Evolutionary conservation across 768 basidiomycete species (phyloP).

Genomic region (Atractiella rhizophila): DNA sequence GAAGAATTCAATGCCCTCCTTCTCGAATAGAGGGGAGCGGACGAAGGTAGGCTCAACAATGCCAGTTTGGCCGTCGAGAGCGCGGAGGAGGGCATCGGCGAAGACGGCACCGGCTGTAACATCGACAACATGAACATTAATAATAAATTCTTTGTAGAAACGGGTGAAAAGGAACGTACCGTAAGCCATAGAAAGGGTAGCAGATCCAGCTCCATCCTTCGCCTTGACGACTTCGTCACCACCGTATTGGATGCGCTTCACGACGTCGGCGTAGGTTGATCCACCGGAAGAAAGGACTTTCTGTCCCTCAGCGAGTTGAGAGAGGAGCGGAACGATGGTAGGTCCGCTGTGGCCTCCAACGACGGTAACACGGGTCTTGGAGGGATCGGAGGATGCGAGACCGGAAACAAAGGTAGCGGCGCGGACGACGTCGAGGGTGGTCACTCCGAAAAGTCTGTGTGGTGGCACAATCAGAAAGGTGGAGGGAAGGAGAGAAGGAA

Average conservation of each 20-base stretch:
- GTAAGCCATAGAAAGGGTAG: conserved; percentile 54
- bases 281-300: conserved; percentile 32
- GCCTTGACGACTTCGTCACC: conserved; percentile 98
- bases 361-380: conserved; percentile 50
- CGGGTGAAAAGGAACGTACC: conserved; percentile 12
- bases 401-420: conserved; percentile 67
- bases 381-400: conserved; percentile 38
- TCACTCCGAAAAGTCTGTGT: conserved; percentile 89
- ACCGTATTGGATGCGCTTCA: conserved; percentile 86
- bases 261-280: conserved; percentile 47
- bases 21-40: conserved; percentile 58
- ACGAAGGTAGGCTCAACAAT: conserved; percentile 62
- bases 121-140: neutral
- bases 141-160: neutral
- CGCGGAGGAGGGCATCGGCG: conserved; percentile 35
- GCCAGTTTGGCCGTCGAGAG: conserved; percentile 40
- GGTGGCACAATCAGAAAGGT: conserved; percentile 4
- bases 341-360: conserved; percentile 86
- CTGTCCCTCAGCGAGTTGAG: conserved; percentile 48
- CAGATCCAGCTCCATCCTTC: conserved; percentile 61
- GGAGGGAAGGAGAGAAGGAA: conserved; percentile 9
- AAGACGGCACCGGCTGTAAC: conserved; percentile 43
- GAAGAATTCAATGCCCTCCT: conserved; percentile 81
- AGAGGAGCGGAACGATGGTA: conserved; percentile 92
- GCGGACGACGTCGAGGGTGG: conserved; percentile 93